Conservation (phyloP, 164 flowering plant species). For the Umbellularia californica region DNA sequence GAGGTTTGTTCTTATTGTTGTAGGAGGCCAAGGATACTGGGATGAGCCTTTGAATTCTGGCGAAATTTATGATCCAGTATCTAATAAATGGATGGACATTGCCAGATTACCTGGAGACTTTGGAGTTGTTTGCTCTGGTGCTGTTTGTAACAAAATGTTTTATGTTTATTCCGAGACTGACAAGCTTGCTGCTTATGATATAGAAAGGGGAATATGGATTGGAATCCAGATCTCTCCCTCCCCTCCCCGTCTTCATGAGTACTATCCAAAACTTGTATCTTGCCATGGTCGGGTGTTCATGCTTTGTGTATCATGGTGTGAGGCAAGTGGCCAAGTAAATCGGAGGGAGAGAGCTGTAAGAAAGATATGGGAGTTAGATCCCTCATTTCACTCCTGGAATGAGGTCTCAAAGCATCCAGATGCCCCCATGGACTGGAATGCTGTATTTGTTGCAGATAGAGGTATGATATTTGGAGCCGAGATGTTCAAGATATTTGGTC, state of each 20-base stretch:
- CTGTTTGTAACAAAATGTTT: constrained; percentile 61
- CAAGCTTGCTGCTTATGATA: constrained; percentile 74
- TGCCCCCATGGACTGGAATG: constrained; percentile 99
- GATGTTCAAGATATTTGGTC: constrained; percentile 98
- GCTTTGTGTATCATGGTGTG: constrained; percentile 99
- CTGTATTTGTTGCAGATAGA: constrained; percentile 71
- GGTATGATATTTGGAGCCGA: constrained; percentile 76
- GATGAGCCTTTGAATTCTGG: constrained; percentile 87
- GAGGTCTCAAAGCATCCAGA: constrained; percentile 90
- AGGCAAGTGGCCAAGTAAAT: constrained; percentile 71
- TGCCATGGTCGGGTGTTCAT: constrained; percentile 59
- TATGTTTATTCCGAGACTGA: constrained; percentile 83
- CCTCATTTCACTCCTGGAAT: constrained; percentile 51
- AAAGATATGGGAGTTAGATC: constrained; percentile 91
- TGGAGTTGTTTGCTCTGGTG: constrained; percentile 78
- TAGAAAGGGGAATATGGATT: constrained; percentile 78
- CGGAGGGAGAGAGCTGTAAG: constrained; percentile 84
- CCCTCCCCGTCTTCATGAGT: constrained; percentile 83
- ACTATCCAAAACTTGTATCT: constrained; percentile 74
- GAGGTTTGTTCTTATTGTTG: constrained; percentile 73
- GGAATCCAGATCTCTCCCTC: constrained; percentile 58
- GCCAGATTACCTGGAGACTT: constrained; percentile 68
- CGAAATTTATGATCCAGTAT: constrained; percentile 76
- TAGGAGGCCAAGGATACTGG: constrained; percentile 89
- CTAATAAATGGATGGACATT: constrained; percentile 84